These are phyloP conservation scores for Rhizopogon rudus DNA, from an alignment of 768 basidiomycete genomes.

Conservation along the genomic window DNA sequence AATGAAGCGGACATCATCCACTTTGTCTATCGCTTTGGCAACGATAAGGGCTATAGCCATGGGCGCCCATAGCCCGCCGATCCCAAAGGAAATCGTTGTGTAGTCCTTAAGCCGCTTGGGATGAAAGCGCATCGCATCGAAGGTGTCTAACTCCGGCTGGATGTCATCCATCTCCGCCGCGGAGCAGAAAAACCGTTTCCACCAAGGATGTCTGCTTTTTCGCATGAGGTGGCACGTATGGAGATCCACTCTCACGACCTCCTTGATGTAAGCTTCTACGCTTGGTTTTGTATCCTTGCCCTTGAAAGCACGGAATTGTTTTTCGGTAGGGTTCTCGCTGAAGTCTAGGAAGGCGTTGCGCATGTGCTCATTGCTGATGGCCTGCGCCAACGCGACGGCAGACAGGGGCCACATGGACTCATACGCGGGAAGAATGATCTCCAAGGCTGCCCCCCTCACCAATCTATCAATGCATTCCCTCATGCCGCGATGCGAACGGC, in stretches of 20 bases:
- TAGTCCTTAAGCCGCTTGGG: conserved; percentile 16
- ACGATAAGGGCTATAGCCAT: conserved; percentile 45
- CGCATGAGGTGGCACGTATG: conserved; percentile 13
- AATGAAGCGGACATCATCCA: conserved; percentile 24
- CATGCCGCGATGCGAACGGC: conserved; percentile 11
- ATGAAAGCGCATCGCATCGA: conserved; percentile 40
- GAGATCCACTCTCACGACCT: conserved; percentile 24
- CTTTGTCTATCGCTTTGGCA: conserved; percentile 33
- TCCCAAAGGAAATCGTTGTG: conserved; percentile 41
- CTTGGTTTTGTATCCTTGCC: conserved; percentile 10
- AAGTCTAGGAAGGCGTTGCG: conserved; percentile 32
- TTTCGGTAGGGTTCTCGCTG: conserved; percentile 22
- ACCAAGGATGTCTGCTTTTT: conserved; percentile 4
- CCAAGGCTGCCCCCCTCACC: conserved; percentile 37
- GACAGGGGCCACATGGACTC: conserved; percentile 62
- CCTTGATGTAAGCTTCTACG: conserved; percentile 20
- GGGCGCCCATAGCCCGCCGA: conserved; percentile 41
- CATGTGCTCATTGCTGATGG: conserved; percentile 10
- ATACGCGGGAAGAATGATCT: conserved; percentile 54
- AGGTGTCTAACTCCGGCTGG: conserved; percentile 28
- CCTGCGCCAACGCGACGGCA: conserved; percentile 37
- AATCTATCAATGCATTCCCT: conserved; percentile 31
- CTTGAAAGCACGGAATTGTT: conserved; percentile 10
- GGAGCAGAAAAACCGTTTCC: conserved; percentile 9
- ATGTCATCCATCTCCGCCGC: conserved; percentile 19